Evolutionary conservation across 139 green algal genomes (phyloP), one percentile per base, ranked within the genome.

Genomic region (Desmodesmus armatus): DNA sequence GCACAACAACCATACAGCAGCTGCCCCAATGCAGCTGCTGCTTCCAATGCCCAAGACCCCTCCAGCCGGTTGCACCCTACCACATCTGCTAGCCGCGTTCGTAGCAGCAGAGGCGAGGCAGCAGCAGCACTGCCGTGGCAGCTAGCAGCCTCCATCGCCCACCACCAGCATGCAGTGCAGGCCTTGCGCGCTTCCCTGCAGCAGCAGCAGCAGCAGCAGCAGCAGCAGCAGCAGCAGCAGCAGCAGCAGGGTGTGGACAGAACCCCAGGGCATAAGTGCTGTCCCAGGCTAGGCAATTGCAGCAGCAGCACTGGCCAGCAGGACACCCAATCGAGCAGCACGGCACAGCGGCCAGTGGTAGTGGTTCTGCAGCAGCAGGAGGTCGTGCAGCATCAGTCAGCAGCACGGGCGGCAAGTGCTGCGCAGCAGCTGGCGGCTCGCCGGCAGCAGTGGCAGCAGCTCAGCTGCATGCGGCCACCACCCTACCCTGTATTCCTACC

Each of bases 361-460:
- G 40, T 77, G 33, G 40, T 58, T 19, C 40, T 77, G 69, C 39
- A 53, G 39, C 25, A 77, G 5, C 69, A 77, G 69, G 39, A 77
- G 40, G 69, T 53, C 21, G 25, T 58, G 39, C 69, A 77, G 69
- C 69, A 77, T 39, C 35, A 17, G 69, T 77, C 69, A 31, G 40
- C 69, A 7, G 69, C 69, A 3, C 37, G 40, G 23, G 69, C 69
- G 27, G 69, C 69, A 23, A 9, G 9, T 6, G 31, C 39, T 3
- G 69, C 39, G 17, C 25, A 39, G 40, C 5, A 41, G 69, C 21
- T 77, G 69, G 69, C 69, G 5, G 69, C 17, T 4, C 69, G 69
- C 15, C 37, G 69, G 17, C 19, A 58, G 23, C 35, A 33, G 69
- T 77, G 69, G 69, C 37, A 37, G 23, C 39, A 58, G 5, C 39